Percentiles rank a stretch among this genome's conserved stretches.
Conservation (phyloP, 1,139 yeast genomes). For the Lodderomyces margitis region DNA sequence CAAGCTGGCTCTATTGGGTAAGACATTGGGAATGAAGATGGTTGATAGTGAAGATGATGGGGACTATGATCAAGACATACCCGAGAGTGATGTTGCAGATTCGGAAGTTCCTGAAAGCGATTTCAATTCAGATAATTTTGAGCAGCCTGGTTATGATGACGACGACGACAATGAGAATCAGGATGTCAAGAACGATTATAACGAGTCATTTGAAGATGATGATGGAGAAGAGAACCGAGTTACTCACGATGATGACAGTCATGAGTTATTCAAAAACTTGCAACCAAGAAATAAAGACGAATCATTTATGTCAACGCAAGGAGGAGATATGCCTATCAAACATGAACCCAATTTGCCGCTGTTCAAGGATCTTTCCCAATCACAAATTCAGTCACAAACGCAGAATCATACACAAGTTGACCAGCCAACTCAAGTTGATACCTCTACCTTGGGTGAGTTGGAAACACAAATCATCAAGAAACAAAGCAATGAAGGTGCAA, state of each 20-base stretch:
- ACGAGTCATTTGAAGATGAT: conserved; percentile 6
- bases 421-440: not conserved
- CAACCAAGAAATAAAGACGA: conserved; percentile 21
- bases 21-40: conserved; percentile 17
- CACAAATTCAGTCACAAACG: conserved; percentile 14
- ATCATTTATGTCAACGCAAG: conserved; percentile 9
- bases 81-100: conserved; percentile 17
- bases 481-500: not conserved
- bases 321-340: conserved; percentile 2
- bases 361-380: conserved; percentile 17
- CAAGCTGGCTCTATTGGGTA: conserved; percentile 27
- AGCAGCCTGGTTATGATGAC: conserved; percentile 19
- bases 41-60: conserved; percentile 16
- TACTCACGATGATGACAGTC: conserved; percentile 3
- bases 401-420: conserved; percentile 17
- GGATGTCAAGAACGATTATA: not conserved
- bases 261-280: conserved; percentile 31
- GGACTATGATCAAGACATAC: conserved; percentile 14
- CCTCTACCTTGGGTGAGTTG: conserved; percentile 6
- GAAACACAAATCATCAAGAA: conserved; percentile 10
- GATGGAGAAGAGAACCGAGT: conserved; percentile 7
- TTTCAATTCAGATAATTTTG: conserved; percentile 17
- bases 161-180: conserved; percentile 13
- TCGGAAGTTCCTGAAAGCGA: conserved; percentile 20
- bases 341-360: conserved; percentile 6